Conservation (phyloP, 2,329 filamentous ascomycete genomes). For the Aspergillus chevalieri region DNA sequence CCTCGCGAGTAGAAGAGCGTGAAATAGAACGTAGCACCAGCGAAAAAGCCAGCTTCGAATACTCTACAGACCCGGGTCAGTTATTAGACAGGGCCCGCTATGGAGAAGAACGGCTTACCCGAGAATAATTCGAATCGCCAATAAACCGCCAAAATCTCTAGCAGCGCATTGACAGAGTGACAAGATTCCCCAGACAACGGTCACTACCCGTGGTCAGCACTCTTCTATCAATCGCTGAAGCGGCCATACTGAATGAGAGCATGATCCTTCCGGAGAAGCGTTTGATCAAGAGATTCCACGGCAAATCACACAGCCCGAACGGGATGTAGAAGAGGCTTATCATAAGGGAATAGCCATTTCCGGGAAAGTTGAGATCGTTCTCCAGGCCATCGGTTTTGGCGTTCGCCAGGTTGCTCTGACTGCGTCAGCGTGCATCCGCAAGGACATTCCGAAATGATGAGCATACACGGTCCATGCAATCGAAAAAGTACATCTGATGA, state of each 20-base stretch:
- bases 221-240: not conserved
- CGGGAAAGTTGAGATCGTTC: constrained; percentile 30
- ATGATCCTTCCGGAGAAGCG: constrained; percentile 40
- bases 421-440: constrained; percentile 12
- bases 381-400: constrained; percentile 47
- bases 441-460: not conserved
- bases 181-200: constrained; percentile 22
- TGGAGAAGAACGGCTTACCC: constrained; percentile 14
- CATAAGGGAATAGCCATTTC: constrained; percentile 29
- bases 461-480: constrained; percentile 25
- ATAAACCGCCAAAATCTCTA: constrained; percentile 43
- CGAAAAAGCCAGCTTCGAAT: constrained; percentile 51
- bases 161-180: constrained; percentile 45
- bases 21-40: constrained; percentile 50
- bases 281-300: constrained; percentile 35
- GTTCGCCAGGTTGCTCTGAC: constrained; percentile 38
- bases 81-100: not conserved
- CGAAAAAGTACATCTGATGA: constrained; percentile 35
- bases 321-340: constrained; percentile 49
- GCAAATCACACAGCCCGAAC: constrained; percentile 45
- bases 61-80: constrained; percentile 2
- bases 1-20: constrained; percentile 42
- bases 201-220: constrained; percentile 24
- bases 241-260: constrained; percentile 26
- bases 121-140: constrained; percentile 42